Base-by-base conservation (phyloP, 108 stramenopile genomes). In the Bacterosira constricta region DNA sequence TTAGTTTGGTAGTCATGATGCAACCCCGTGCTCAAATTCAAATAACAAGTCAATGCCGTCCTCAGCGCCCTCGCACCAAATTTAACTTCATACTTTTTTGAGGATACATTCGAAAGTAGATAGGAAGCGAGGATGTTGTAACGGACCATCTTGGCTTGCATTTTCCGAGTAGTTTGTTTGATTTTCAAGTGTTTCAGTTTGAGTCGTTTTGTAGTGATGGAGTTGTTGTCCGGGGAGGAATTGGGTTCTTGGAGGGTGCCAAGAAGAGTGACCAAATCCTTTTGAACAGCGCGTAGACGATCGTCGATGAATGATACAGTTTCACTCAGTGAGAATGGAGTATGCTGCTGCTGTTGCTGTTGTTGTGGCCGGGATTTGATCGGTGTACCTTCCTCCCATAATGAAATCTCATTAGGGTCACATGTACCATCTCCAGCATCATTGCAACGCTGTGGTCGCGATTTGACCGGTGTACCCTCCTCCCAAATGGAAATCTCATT, bases 231-330 rank as follows among this genome's bases (percentile, higher is more conserved):
- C 39, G 0, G 5, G 18, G 45, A 30, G n/a, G 17, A 7, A 26
- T 17, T 0, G 12, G 23, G 37, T 25, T 67, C 59, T 29, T 76
- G 52, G 0, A 68, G 42, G 49, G 61, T 45, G 26, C 77, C 77
- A 21, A 65, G 62, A 0, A 78, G 41, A 17, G 71, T 67, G n/a
- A 79, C 79, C 66, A 78, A 58, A 62, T 82, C 81, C 36, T 78
- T 78, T 42, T 82, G 81, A 13, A 82, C 77, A 6, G 81, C 81
- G 9, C 81, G 81, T 23, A 82, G 58, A 35, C 81, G 76, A 82
- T 82, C 81, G 38, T 82, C 81, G 18, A 82, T 73, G 51, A 82
- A 82, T 15, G 56, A 21, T 8, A 77, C 81, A 6, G 81, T 82
- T 10, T 72, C 77, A 50, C 71, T 41, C 35, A 82, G 50, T 36